These are phyloP conservation scores for Yarrowia osloensis DNA, from an alignment of 805 yeast genomes.

Conservation along the genomic window DNA sequence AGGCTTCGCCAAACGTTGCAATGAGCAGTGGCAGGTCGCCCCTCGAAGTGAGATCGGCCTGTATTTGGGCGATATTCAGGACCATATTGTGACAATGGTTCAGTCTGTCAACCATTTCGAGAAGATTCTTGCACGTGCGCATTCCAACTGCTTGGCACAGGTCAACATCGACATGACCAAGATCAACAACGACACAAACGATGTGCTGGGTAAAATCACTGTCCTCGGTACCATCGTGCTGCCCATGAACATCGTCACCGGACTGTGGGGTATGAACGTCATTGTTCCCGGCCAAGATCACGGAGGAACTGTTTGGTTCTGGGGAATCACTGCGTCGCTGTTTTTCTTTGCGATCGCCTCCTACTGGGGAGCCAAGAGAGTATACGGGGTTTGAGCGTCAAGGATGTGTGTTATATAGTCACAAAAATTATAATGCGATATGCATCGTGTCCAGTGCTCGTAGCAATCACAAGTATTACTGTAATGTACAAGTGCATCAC, in stretches of 20 bases:
- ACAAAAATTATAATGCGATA: no score
- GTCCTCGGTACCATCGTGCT: constrained; percentile 91
- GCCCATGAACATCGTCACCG: constrained; percentile 94
- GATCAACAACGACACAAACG: constrained; percentile 95
- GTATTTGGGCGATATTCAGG: constrained; percentile 96
- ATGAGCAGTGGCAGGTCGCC: constrained; percentile 77
- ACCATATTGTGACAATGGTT: constrained; percentile 96
- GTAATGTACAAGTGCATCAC: no score
- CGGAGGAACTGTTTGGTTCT: constrained; percentile 68
- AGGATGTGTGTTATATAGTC: not conserved
- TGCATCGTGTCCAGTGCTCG: no score
- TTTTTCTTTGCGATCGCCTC: constrained; percentile 40
- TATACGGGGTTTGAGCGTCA: constrained; percentile 30
- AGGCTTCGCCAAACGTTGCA: constrained; percentile 89
- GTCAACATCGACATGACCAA: constrained; percentile 97
- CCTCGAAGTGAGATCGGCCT: constrained; percentile 86
- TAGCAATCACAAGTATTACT: no score
- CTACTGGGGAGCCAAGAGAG: constrained; percentile 34
- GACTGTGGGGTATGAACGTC: constrained; percentile 99
- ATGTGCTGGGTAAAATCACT: constrained; percentile 89
- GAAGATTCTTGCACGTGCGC: constrained; percentile 89
- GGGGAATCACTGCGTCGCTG: constrained; percentile 42
- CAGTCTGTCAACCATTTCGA: constrained; percentile 94
- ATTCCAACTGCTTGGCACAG: constrained; percentile 93
- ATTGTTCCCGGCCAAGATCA: constrained; percentile 87